Evolutionary conservation across 1,284 basidiomycete species (phyloP), one percentile per base, ranked within the genome.

Genomic region (Boletus nobilissimus): DNA sequence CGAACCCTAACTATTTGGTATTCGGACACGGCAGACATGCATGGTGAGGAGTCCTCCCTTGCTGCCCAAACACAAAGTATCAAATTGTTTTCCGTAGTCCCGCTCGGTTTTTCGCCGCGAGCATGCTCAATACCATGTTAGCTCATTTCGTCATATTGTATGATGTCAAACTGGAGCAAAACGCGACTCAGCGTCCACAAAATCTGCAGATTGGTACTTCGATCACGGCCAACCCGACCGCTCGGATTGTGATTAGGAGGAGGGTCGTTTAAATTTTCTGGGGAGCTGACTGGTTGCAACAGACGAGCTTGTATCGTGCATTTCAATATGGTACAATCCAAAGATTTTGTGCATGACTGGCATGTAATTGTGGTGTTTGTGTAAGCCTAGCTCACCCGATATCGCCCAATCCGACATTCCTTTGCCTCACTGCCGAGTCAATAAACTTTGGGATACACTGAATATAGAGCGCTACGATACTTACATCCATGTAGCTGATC

Each of bases 41-140:
- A 1, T 82, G 81, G 81, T 81, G 72, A 14, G 68, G 40, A 40
- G 5, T 18, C 32, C 14, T 57, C 24, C 32, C 22, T 62, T 36
- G 34, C 34, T 22, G 10, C 60, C 19, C 19, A 34, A 36, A 32
- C 16, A 32, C n/a, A 48, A 48, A 48, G 54, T 36, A 13, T 38
- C 38, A 24, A 22, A 29, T 11, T 40, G 34, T 43, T 46, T 14
- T 68, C 29, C 26, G 3, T 36, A 85, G 85, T 65, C 86, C 86
- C 1, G 86, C 85, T 13, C 80, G 86, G 7, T 86, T 86, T 73
- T 83, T 87, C 57, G 86, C 84, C 1, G 81, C 81, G 1, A 81
- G 63, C 66, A 70, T 78, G 65, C 70, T 86, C 16, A 86, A 84
- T 46, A 74, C 80, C 0, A 82, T 86, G 80, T 63, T 86, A 43